A percentile compares a stretch with the other conserved stretches of the same genome.
These are phyloP conservation scores for Coemansia sp. DNA, from an alignment of 192 early-diverging fungal genomes.

Conservation along the genomic window DNA sequence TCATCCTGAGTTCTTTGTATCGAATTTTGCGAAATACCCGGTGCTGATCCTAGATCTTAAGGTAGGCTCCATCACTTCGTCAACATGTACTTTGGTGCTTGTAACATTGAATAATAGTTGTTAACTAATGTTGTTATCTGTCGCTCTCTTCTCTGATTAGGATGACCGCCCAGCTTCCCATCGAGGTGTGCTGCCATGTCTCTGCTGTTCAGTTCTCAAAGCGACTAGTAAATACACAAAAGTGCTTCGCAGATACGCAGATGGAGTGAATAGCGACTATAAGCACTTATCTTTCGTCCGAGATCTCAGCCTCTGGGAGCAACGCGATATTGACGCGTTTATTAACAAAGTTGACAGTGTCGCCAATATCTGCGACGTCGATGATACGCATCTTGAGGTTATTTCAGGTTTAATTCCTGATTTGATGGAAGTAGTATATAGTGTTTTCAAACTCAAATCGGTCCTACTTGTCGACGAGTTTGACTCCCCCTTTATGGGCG, in stretches of 20 bases:
- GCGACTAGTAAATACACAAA: background rate
- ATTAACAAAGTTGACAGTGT: background rate
- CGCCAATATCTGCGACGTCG: no score
- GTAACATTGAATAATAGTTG: background rate
- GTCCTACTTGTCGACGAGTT: conserved; percentile 12
- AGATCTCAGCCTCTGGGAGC: background rate
- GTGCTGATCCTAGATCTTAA: conserved; percentile 9
- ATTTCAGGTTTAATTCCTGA: background rate
- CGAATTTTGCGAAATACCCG: conserved; percentile 11
- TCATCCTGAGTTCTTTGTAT: conserved; percentile 5
- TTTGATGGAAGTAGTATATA: background rate
- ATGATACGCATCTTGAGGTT: background rate
- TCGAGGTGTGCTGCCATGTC: background rate
- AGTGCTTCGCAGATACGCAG: background rate
- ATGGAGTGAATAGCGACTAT: background rate
- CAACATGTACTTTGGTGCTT: no score
- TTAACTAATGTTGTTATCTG: background rate
- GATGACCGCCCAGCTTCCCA: background rate
- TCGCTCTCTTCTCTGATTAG: background rate
- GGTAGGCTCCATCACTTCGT: no score
- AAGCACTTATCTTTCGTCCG: background rate
- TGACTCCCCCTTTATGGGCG: conserved; percentile 1
- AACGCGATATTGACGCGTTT: background rate
- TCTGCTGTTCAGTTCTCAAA: background rate
- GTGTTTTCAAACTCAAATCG: background rate